phyloP scores from a whole-genome alignment of 1,139 yeast species.

The Blastobotrys proliferans region DNA sequence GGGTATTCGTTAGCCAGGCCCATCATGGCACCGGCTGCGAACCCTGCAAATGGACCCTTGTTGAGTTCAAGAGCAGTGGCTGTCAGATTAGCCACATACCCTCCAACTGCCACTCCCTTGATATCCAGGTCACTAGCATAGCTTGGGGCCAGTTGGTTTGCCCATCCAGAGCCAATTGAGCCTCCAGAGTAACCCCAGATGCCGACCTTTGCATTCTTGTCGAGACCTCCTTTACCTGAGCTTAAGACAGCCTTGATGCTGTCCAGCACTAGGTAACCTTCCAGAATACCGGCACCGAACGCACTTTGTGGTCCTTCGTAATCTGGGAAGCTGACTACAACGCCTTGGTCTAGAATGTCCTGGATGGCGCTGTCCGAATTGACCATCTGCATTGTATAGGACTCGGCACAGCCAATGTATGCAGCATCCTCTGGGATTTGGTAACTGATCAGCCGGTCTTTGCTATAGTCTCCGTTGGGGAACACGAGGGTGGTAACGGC shows the following conservation, averaged over 20 bases:
- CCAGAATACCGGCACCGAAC: constrained; percentile 23
- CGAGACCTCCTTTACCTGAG: constrained; percentile 16
- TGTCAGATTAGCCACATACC: constrained; percentile 25
- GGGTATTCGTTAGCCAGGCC: constrained; percentile 33
- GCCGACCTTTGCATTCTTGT: constrained; percentile 19
- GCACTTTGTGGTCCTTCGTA: constrained; percentile 24
- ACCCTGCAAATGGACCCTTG: constrained; percentile 25
- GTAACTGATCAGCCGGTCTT: constrained; percentile 25
- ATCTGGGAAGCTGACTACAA: constrained; percentile 23
- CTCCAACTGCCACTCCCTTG: constrained; percentile 29
- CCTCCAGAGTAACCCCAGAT: constrained; percentile 34
- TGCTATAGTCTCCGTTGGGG: constrained; percentile 20
- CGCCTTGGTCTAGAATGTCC: constrained; percentile 21
- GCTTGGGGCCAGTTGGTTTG: constrained; percentile 27
- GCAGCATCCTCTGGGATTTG: constrained; percentile 31
- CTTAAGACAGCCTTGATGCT: constrained; percentile 26
- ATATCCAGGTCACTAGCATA: constrained; percentile 32
- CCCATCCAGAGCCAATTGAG: constrained; percentile 32
- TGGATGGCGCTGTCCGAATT: constrained; percentile 17
- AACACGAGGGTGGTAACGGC: constrained; percentile 30
- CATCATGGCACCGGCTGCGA: constrained; percentile 28
- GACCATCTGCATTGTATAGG: constrained; percentile 22
- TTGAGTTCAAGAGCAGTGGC: constrained; percentile 20
- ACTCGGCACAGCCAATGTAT: constrained; percentile 29
- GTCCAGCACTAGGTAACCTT: constrained; percentile 24